These are phyloP conservation scores for Staphylotrichum longicolle DNA, from an alignment of 495 filamentous ascomycete species.

Conservation along the genomic window DNA sequence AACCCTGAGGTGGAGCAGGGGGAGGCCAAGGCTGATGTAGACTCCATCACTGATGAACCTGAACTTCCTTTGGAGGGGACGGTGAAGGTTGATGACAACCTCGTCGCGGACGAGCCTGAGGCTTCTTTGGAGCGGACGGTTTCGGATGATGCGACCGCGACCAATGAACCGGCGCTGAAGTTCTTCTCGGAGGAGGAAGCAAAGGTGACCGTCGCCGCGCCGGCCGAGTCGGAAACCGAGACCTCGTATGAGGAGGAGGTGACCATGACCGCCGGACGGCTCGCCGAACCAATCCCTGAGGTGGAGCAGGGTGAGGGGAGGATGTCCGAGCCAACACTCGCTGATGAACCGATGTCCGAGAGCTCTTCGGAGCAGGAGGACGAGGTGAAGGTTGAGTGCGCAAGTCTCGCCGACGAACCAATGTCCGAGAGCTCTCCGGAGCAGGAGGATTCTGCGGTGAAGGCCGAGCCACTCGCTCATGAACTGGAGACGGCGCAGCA, in stretches of 20 bases:
- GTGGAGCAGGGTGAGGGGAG: constrained; percentile 3
- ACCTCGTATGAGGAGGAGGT: constrained; percentile 1
- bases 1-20: constrained; percentile 10
- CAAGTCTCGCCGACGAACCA: too few relatives aligned
- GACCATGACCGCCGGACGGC: not conserved
- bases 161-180: not conserved
- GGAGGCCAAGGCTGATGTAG: not conserved
- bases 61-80: not conserved
- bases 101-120: not conserved
- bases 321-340: not conserved
- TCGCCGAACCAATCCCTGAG: not conserved
- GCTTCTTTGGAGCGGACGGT: not conserved
- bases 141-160: not conserved
- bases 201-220: not conserved
- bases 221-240: not conserved
- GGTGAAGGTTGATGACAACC: not conserved
- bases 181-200: not conserved
- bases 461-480: not conserved
- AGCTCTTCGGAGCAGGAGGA: too few relatives aligned
- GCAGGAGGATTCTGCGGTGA: not conserved
- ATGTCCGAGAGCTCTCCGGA: too few relatives aligned
- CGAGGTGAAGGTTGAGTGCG: too few relatives aligned
- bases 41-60: constrained; percentile 3
- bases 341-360: not conserved
- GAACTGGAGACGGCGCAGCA: not conserved